These are phyloP conservation scores for Heritiera fomes DNA, from an alignment of 345 rosid genomes.

Conservation along the genomic window DNA sequence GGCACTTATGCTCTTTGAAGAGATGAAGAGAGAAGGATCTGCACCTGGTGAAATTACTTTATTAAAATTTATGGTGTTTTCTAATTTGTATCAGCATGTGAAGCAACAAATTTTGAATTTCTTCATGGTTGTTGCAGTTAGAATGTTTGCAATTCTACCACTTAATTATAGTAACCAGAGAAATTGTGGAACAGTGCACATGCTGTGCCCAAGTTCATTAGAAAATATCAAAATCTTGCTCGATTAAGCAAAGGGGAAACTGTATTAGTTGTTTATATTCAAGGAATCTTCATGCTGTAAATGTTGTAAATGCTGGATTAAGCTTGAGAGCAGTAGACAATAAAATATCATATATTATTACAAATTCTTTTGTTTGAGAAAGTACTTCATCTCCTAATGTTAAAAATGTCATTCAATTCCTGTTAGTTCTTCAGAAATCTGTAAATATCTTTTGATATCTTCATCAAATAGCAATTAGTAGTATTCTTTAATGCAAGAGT, in stretches of 20 bases:
- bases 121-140: background rate
- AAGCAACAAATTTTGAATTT: background rate
- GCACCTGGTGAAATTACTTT: conserved; percentile 31
- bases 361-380: too few species aligned
- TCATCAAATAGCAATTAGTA: background rate
- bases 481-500: background rate
- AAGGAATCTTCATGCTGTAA: background rate
- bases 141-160: background rate
- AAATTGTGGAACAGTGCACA: background rate
- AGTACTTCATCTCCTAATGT: background rate
- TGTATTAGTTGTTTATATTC: too few species aligned
- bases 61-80: conserved; percentile 3
- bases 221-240: background rate
- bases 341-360: background rate
- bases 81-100: background rate
- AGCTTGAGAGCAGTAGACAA: background rate
- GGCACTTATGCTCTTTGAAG: conserved; percentile 30
- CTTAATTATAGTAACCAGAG: background rate
- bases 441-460: background rate
- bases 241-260: background rate
- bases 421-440: background rate
- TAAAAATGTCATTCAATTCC: background rate
- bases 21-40: conserved; percentile 29
- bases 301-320: too few species aligned
- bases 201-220: background rate